A percentile compares a stretch with the other conserved stretches of the same genome.
These are phyloP conservation scores for Beauveria sp. DNA, from an alignment of 2,329 filamentous ascomycete genomes.

Conservation along the genomic window DNA sequence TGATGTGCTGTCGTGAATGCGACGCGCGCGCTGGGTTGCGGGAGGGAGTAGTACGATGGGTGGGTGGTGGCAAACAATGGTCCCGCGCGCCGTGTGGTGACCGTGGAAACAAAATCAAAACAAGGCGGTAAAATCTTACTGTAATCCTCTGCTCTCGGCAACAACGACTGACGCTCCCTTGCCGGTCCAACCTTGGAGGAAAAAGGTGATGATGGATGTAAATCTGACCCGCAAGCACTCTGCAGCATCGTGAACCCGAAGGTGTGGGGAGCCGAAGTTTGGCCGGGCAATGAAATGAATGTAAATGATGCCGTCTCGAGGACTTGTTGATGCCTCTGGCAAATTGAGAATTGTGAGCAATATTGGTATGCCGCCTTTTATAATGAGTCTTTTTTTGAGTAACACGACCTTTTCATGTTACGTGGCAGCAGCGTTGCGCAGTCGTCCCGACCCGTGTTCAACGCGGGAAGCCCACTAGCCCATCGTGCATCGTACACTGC, in stretches of 20 bases:
- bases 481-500: background rate
- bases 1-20: background rate
- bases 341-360: background rate
- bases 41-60: background rate
- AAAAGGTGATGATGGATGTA: slow-evolving; percentile 6
- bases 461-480: no score
- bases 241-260: background rate
- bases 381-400: background rate
- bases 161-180: slow-evolving; percentile 4
- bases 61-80: slow-evolving; percentile 1
- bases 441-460: no score
- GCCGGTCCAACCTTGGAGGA: background rate
- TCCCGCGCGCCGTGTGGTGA: background rate
- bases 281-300: background rate
- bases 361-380: background rate
- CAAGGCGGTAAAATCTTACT: background rate
- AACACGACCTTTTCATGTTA: background rate
- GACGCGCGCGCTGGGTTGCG: background rate
- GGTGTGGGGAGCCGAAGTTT: slow-evolving; percentile 11
- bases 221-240: slow-evolving; percentile 1
- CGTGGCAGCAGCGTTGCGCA: background rate
- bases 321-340: background rate
- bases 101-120: background rate
- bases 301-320: no score
- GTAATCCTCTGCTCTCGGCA: background rate